A percentile compares a stretch with the other conserved stretches of the same genome.
phyloP scores from a whole-genome alignment of 1,139 yeast species.

The Pichia norvegensis region DNA sequence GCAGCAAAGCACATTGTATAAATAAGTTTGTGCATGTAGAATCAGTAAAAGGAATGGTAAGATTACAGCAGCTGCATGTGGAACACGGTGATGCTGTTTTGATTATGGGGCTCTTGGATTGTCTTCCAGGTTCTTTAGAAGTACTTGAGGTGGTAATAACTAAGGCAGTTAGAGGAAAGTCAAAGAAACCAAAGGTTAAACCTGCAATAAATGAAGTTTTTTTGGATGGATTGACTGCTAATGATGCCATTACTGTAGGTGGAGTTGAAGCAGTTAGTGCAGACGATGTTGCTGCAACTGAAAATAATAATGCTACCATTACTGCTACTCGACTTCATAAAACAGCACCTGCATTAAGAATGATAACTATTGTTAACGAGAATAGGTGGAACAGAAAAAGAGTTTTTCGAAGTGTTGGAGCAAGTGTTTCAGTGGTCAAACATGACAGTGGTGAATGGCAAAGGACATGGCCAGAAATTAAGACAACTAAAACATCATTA shows the following conservation, averaged over 20 bases:
- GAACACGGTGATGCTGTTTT: constrained; percentile 1
- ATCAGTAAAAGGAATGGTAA: background rate
- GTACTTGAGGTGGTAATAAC: background rate
- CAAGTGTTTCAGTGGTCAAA: background rate
- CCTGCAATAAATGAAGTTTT: background rate
- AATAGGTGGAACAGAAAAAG: constrained; percentile 4
- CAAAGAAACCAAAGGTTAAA: background rate
- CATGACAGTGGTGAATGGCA: background rate
- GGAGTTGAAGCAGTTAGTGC: too few species aligned
- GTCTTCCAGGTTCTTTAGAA: background rate
- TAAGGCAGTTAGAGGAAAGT: background rate
- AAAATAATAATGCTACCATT: too few species aligned
- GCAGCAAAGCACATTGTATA: background rate
- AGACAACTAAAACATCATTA: background rate
- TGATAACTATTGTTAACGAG: constrained; percentile 7
- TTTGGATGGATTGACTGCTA: too few species aligned
- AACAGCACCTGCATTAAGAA: background rate
- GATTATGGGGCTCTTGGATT: background rate
- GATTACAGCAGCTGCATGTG: constrained; percentile 1
- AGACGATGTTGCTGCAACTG: too few species aligned
- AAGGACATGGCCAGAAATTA: background rate
- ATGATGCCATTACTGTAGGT: too few species aligned
- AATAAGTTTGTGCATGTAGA: too few species aligned
- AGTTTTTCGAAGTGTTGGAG: background rate
- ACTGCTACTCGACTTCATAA: background rate